phyloP scores from a whole-genome alignment of 768 basidiomycete genomes.

The Lactarius tabidus region DNA sequence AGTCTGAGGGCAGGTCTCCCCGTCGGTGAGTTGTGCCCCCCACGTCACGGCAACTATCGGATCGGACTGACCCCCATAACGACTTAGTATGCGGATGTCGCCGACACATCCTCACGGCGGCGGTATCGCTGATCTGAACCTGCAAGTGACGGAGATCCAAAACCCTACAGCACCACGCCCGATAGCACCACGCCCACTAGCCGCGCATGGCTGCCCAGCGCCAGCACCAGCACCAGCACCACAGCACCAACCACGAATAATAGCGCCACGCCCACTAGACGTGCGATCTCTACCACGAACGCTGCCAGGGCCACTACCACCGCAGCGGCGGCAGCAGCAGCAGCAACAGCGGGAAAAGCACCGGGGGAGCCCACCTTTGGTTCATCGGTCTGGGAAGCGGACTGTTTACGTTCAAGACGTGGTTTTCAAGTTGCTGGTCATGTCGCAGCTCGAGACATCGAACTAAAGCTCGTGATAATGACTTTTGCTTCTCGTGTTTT shows the following conservation, averaged over 20 bases:
- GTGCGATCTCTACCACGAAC: not conserved
- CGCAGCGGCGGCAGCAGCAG: not conserved
- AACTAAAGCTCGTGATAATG: not conserved
- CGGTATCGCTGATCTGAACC: not conserved
- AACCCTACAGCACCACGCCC: too few species aligned
- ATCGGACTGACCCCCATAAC: not conserved
- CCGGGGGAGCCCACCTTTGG: not conserved
- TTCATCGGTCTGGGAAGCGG: not conserved
- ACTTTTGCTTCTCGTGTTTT: not conserved
- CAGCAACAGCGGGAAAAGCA: not conserved
- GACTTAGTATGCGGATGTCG: not conserved
- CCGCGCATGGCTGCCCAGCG: not conserved
- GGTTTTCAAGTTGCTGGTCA: slow-evolving; percentile 7
- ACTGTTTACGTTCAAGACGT: slow-evolving; percentile 10
- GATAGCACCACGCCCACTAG: not conserved
- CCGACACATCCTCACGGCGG: not conserved
- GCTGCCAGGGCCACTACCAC: not conserved
- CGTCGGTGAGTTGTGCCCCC: not conserved
- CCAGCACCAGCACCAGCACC: not conserved
- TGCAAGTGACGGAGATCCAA: not conserved
- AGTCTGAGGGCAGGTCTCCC: not conserved
- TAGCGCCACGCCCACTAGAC: too few species aligned
- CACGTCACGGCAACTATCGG: not conserved
- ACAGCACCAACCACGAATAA: too few species aligned
- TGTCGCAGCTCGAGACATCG: slow-evolving; percentile 9